Base-by-base conservation (phyloP, 352 stramenopile genomes). In the Phytophthora sansomeana region DNA sequence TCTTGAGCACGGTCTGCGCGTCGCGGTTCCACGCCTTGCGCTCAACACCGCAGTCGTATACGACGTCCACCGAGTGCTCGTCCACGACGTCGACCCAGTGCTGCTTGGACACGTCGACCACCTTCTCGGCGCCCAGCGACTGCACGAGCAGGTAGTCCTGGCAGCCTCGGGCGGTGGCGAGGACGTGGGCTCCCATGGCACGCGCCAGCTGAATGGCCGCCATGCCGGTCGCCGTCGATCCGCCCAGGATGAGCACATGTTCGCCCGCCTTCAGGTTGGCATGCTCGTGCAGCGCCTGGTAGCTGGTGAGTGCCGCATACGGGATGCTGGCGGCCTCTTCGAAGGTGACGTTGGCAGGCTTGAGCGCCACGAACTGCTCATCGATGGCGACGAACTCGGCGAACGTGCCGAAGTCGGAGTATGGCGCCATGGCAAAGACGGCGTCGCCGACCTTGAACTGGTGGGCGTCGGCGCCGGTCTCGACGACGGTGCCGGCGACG, bases 141-240 rank as follows among this genome's bases (percentile, higher is more conserved):
- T 72, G 58, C 48, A 90, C 75, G 57, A 90, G 80, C 28, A 69
- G 38, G 39, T 72, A 80, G 63, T 92, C 89, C 42, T 86, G 85
- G 26, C 67, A 73, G 30, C 70, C 87, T 44, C 75, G 85, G 65
- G 88, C 77, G 2, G 78, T 87, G 17, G 89, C 73, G 53, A 87
- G 66, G n/a, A 83, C 71, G 19, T 72, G 52, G 21, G 80, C 83
- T 39, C 78, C 78, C 28, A 89, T 44, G 5, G 69, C 86, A n/a
- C 81, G 77, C 30, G 83, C 85, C 50, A 95, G 50, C 46, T 93
- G 81, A 24, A 92, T 48, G 11, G 72, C 87, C 21, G 83, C 76
- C 10, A 81, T 60, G 14, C 87, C 87, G 1, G 36, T 43, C 16
- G 36, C 36, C 9, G 36, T 43, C 36, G 36, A 43, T 43, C 85